Conservation (phyloP, 2,329 filamentous ascomycete species). For the Pestalotiopsis sp. region DNA sequence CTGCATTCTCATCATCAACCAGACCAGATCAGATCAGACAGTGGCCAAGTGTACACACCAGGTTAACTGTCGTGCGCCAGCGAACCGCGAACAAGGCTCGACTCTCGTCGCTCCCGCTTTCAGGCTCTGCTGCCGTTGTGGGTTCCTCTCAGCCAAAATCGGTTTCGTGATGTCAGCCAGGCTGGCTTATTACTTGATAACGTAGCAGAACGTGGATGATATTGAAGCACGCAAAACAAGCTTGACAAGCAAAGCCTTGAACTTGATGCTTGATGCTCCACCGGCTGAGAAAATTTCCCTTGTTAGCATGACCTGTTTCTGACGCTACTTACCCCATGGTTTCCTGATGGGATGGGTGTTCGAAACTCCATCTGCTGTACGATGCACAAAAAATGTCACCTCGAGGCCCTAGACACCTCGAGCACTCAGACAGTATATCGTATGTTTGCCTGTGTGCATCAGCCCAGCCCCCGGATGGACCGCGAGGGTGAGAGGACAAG, state of each 20-base stretch:
- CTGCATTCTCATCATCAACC: background rate
- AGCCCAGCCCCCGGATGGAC: background rate
- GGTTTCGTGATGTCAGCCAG: constrained; percentile 10
- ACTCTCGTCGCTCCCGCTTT: background rate
- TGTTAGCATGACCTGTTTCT: constrained; percentile 1
- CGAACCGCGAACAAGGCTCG: background rate
- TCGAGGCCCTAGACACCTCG: background rate
- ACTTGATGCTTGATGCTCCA: background rate
- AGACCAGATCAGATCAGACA: background rate
- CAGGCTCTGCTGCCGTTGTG: background rate
- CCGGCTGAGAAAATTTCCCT: constrained; percentile 6
- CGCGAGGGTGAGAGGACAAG: background rate
- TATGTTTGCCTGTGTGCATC: background rate
- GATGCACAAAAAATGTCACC: background rate
- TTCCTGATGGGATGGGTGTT: background rate
- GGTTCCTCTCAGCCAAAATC: background rate
- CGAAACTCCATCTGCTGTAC: background rate
- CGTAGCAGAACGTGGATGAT: background rate
- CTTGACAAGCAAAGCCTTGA: background rate
- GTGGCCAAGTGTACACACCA: background rate
- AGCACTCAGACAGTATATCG: background rate
- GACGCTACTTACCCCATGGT: background rate
- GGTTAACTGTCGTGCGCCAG: background rate
- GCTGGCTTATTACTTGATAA: constrained; percentile 10
- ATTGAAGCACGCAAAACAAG: background rate